Conservation (phyloP, 1,139 yeast genomes). For the Entelexis paramagnoliae region DNA sequence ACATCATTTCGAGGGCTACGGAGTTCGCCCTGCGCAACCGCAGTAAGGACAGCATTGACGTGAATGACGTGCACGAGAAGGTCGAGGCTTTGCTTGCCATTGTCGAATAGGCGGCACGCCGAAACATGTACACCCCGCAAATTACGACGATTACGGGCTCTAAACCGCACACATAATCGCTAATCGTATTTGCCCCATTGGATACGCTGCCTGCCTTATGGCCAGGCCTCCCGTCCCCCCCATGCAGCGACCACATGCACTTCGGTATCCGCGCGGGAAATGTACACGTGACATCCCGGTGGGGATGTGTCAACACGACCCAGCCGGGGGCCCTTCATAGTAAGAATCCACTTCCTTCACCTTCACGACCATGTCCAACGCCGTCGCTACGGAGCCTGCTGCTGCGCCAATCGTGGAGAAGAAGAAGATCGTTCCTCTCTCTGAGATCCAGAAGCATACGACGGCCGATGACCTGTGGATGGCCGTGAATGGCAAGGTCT, state of each 20-base stretch:
- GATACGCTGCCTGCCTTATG: no score
- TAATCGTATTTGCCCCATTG: neutral
- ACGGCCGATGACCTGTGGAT: constrained; percentile 78
- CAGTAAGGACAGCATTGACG: constrained; percentile 6
- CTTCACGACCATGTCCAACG: neutral
- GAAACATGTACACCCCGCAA: no score
- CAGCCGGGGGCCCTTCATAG: no score
- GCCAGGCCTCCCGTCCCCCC: no score
- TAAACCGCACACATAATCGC: neutral
- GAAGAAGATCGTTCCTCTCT: constrained; percentile 42
- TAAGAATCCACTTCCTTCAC: neutral
- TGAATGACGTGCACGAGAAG: constrained; percentile 21
- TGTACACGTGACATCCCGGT: constrained; percentile 3
- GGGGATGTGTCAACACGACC: constrained; percentile 5
- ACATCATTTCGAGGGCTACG: constrained; percentile 26
- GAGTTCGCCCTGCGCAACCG: constrained; percentile 26
- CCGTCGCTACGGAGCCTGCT: neutral
- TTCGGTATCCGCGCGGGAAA: no score
- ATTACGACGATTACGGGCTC: neutral
- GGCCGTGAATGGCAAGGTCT: constrained; percentile 81
- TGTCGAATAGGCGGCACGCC: constrained; percentile 13
- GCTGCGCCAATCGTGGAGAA: constrained; percentile 6
- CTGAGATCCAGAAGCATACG: constrained; percentile 71
- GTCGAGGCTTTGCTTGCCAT: constrained; percentile 22
- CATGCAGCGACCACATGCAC: no score